phyloP scores from a whole-genome alignment of 192 early-diverging fungal species.

The Chytriomyces sp. region DNA sequence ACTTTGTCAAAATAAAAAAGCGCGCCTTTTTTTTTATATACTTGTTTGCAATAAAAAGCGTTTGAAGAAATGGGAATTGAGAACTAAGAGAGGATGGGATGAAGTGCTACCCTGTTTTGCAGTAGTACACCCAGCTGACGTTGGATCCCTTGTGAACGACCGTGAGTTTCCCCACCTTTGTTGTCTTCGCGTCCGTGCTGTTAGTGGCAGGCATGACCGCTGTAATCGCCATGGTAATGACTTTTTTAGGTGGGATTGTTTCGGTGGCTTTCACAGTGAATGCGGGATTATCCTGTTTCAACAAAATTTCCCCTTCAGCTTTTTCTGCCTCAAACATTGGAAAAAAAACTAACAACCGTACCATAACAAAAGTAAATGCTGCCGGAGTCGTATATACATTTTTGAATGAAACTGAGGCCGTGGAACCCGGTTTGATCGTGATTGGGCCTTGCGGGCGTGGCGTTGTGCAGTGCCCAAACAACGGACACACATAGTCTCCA shows the following conservation, averaged over 20 bases:
- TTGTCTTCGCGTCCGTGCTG: conserved; percentile 23
- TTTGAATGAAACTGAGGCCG: conserved; percentile 58
- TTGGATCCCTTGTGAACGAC: conserved; percentile 49
- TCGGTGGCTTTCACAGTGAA: conserved; percentile 61
- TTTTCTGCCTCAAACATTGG: conserved; percentile 3
- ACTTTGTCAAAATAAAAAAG: background rate
- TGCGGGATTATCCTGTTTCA: conserved; percentile 59
- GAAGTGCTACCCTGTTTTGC: conserved; percentile 12
- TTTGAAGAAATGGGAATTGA: no score
- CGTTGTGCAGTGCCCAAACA: conserved; percentile 59
- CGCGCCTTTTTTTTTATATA: background rate
- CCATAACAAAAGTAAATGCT: conserved; percentile 58
- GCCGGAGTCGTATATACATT: conserved; percentile 61
- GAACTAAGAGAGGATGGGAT: background rate
- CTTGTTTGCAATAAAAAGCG: background rate
- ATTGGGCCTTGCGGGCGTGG: conserved; percentile 69
- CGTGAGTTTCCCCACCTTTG: conserved; percentile 56
- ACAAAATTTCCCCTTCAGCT: conserved; percentile 9
- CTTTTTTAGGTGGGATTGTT: conserved; percentile 60
- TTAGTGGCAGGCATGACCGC: conserved; percentile 45
- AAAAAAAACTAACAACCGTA: conserved; percentile 30
- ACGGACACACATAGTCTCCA: conserved; percentile 65
- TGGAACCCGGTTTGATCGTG: conserved; percentile 53
- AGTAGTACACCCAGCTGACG: conserved; percentile 58
- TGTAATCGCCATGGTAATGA: conserved; percentile 51